Percentiles rank a stretch among this genome's conserved stretches.
Conservation (phyloP, 140 eudicot genomes). For the Stevia rebaudiana region DNA sequence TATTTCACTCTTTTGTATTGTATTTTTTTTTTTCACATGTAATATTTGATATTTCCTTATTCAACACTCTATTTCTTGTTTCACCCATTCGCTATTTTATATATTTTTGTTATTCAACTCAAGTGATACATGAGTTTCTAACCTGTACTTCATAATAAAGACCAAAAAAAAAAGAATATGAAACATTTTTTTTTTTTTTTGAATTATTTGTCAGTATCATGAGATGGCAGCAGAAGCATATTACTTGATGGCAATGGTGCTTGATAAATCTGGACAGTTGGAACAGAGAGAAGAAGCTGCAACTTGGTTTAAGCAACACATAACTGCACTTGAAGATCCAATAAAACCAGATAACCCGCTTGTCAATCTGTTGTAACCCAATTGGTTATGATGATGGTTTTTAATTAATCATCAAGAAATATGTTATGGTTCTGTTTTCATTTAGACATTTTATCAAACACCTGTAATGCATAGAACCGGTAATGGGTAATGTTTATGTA, state of each 20-base stretch:
- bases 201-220: constrained; percentile 54
- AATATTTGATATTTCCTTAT: no score
- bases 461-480: not conserved
- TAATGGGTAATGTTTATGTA: not conserved
- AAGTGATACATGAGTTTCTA: no score
- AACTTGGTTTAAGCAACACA: constrained; percentile 55
- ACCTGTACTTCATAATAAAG: no score
- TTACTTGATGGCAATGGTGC: constrained; percentile 78
- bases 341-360: constrained; percentile 43
- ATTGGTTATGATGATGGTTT: not conserved
- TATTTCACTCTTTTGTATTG: no score
- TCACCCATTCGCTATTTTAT: no score
- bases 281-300: constrained; percentile 78
- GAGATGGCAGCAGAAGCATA: constrained; percentile 87
- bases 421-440: not conserved
- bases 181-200: not conserved
- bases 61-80: no score
- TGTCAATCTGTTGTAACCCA: constrained; percentile 24
- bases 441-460: not conserved
- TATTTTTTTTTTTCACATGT: no score
- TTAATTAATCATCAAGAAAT: not conserved
- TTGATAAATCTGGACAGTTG: constrained; percentile 54
- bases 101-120: no score
- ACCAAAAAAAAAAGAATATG: no score
- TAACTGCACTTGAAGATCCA: constrained; percentile 53